These are phyloP conservation scores for Salix viminalis DNA, from an alignment of 345 rosid genomes.

Conservation along the genomic window DNA sequence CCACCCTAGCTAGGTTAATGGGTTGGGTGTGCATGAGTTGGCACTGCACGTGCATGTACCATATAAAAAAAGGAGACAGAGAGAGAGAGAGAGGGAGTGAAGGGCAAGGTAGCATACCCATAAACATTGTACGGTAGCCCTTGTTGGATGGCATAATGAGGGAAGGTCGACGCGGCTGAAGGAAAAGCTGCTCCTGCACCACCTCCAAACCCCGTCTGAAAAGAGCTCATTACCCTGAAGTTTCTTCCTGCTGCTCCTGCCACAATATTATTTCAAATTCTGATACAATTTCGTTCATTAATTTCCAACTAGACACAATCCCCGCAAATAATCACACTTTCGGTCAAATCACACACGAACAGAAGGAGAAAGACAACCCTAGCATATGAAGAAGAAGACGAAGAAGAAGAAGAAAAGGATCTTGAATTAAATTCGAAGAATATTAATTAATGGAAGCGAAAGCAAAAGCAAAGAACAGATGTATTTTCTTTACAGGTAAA, in stretches of 20 bases:
- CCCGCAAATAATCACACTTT: not conserved
- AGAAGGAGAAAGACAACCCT: no score
- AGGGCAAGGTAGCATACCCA: conserved; percentile 24
- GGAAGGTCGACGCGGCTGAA: conserved; percentile 62
- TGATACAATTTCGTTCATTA: not conserved
- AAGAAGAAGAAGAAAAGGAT: no score
- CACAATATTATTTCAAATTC: not conserved
- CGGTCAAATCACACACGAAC: no score
- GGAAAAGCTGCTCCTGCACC: conserved; percentile 60
- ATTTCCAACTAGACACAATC: not conserved
- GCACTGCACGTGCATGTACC: conserved; percentile 45
- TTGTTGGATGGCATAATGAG: conserved; percentile 85
- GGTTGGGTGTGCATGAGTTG: conserved; percentile 38
- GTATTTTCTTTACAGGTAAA: not conserved
- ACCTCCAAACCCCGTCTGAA: conserved; percentile 68
- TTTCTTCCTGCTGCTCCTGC: conserved; percentile 57
- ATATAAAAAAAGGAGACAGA: not conserved
- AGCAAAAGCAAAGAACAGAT: not conserved
- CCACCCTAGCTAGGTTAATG: conserved; percentile 15
- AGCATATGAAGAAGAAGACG: no score
- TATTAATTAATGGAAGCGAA: not conserved
- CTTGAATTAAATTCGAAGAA: not conserved
- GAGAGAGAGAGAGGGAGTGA: not conserved
- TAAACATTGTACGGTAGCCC: conserved; percentile 73
- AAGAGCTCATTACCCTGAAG: conserved; percentile 64